phyloP scores from a whole-genome alignment of 2,329 filamentous ascomycete species.

The Fusarium solani-melongenae region DNA sequence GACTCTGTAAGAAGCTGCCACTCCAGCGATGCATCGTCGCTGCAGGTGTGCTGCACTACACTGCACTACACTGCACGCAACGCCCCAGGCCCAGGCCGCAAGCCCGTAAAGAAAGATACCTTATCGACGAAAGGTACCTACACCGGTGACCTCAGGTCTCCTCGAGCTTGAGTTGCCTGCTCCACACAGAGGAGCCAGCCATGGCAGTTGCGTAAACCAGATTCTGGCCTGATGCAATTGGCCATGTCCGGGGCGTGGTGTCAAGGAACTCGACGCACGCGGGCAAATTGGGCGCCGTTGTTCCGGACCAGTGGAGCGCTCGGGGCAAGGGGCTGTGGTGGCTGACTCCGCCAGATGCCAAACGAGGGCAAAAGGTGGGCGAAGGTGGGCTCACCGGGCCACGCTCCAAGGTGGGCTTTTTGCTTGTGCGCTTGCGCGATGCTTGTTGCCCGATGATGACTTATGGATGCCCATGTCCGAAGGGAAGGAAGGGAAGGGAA shows the following conservation, averaged over 20 bases:
- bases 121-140: constrained; percentile 19
- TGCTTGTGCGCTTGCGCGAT: constrained; percentile 7
- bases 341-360: constrained; percentile 19
- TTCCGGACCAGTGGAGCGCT: constrained; percentile 44
- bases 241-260: constrained; percentile 17
- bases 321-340: constrained; percentile 38
- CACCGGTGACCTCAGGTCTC: not conserved
- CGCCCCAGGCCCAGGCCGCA: not conserved
- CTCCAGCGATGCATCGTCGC: not conserved
- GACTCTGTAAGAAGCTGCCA: constrained; percentile 12
- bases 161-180: not conserved
- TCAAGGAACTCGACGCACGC: constrained; percentile 29
- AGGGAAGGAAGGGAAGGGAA: not conserved
- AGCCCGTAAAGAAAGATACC: constrained; percentile 11
- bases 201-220: constrained; percentile 39
- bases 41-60: constrained; percentile 3
- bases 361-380: constrained; percentile 35
- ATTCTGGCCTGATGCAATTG: constrained; percentile 47
- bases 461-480: constrained; percentile 1
- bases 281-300: constrained; percentile 41
- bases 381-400: constrained; percentile 41
- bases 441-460: not conserved
- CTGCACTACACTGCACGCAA: not conserved
- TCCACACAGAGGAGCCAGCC: constrained; percentile 5
- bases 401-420: constrained; percentile 6